Conservation (phyloP, 805 yeast genomes). For the Maudiozyma pseudohumilis region DNA sequence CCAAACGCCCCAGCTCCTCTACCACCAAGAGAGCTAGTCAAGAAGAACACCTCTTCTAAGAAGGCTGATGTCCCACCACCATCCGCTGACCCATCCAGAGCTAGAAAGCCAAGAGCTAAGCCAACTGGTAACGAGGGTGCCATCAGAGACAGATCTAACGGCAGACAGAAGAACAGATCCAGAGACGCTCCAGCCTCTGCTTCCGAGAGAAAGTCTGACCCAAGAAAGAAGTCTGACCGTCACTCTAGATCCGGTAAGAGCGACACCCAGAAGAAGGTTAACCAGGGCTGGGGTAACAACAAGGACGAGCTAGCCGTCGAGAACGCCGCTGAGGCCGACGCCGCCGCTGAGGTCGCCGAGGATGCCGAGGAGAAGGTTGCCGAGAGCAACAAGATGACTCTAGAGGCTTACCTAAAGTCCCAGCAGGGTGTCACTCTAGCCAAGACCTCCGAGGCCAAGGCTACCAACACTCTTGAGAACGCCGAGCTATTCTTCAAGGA, state of each 20-base stretch:
- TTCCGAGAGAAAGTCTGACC: slow-evolving; percentile 44
- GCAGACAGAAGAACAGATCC: slow-evolving; percentile 48
- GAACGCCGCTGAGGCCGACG: slow-evolving; percentile 51
- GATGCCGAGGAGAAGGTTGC: slow-evolving; percentile 39
- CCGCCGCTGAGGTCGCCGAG: slow-evolving; percentile 50
- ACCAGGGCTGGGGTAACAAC: slow-evolving; percentile 84
- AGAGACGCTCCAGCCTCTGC: slow-evolving; percentile 43
- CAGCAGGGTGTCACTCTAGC: slow-evolving; percentile 35
- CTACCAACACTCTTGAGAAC: slow-evolving; percentile 24
- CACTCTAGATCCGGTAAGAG: slow-evolving; percentile 75
- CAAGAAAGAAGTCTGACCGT: slow-evolving; percentile 59
- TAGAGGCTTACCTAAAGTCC: slow-evolving; percentile 70
- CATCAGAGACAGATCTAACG: slow-evolving; percentile 59
- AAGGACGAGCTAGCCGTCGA: slow-evolving; percentile 58
- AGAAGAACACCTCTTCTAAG: slow-evolving; percentile 75
- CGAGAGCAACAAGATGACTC: slow-evolving; percentile 44
- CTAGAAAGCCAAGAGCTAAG: slow-evolving; percentile 60
- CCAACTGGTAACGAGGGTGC: slow-evolving; percentile 87
- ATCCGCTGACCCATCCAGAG: slow-evolving; percentile 69
- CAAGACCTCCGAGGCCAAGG: slow-evolving; percentile 41
- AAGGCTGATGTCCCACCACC: slow-evolving; percentile 78
- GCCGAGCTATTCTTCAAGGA: slow-evolving; percentile 58
- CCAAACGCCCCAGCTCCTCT: slow-evolving; percentile 46
- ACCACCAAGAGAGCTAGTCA: slow-evolving; percentile 66
- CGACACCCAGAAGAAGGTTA: slow-evolving; percentile 76